Percentiles rank a stretch among this genome's conserved stretches.
Conservation (phyloP, 257 asterid genomes). For the Salvia rosmarinus region DNA sequence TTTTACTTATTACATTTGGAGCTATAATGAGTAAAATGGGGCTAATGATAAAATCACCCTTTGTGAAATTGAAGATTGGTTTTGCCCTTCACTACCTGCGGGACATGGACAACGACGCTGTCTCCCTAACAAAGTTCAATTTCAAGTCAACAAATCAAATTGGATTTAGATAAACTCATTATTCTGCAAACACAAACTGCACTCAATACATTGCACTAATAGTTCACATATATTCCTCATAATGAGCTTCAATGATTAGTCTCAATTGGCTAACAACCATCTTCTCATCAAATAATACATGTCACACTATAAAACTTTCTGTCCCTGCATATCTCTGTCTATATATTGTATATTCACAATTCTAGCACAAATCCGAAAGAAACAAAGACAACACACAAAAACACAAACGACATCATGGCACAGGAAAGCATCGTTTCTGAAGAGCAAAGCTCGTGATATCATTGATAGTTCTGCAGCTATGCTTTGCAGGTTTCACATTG, state of each 20-base stretch:
- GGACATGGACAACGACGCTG: constrained; percentile 68
- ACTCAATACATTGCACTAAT: constrained; percentile 40
- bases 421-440: constrained; percentile 45
- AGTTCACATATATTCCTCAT: constrained; percentile 41
- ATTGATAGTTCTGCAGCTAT: constrained; percentile 69
- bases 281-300: constrained; percentile 45
- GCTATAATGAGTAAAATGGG: too few relatives aligned
- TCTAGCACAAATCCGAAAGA: neutral
- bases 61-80: constrained; percentile 21
- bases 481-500: constrained; percentile 88
- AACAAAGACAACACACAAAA: constrained; percentile 24
- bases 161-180: constrained; percentile 37
- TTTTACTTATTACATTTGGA: too few relatives aligned
- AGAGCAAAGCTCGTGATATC: constrained; percentile 67
- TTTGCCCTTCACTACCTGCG: constrained; percentile 45
- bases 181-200: constrained; percentile 25
- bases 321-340: neutral
- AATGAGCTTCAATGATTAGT: constrained; percentile 48
- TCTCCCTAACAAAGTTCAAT: constrained; percentile 71
- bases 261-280: constrained; percentile 32
- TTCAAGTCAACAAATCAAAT: constrained; percentile 52
- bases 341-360: constrained; percentile 1
- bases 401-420: constrained; percentile 44
- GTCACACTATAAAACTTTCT: constrained; percentile 19
- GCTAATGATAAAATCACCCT: too few relatives aligned